These are phyloP conservation scores for Nigrospora osmanthi DNA, from an alignment of 2,329 filamentous ascomycete species.

Conservation along the genomic window DNA sequence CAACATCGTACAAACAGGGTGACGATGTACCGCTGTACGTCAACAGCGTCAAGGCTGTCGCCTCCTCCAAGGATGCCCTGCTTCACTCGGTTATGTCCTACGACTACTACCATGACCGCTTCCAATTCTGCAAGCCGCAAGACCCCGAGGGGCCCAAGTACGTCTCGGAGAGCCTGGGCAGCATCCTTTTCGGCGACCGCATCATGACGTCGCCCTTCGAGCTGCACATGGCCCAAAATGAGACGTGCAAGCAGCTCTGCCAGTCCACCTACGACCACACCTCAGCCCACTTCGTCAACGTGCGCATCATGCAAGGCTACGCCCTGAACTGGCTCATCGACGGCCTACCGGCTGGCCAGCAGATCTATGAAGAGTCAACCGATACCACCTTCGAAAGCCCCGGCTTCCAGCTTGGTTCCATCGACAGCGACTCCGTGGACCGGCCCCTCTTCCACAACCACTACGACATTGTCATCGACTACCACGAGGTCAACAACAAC, in stretches of 20 bases:
- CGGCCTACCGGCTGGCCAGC: conserved; percentile 82
- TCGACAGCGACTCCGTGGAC: conserved; percentile 35
- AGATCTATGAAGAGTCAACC: conserved; percentile 68
- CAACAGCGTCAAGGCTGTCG: conserved; percentile 83
- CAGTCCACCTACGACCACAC: conserved; percentile 53
- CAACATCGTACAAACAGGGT: conserved; percentile 78
- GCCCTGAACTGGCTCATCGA: conserved; percentile 95
- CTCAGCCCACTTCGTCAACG: conserved; percentile 72
- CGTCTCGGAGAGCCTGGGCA: conserved; percentile 84
- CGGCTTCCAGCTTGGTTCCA: conserved; percentile 72
- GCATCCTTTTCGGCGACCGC: conserved; percentile 93
- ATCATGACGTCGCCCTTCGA: conserved; percentile 97
- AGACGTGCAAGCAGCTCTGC: conserved; percentile 80
- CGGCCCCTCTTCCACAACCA: conserved; percentile 76
- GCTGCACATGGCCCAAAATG: conserved; percentile 77
- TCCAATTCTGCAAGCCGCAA: conserved; percentile 80
- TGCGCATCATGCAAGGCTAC: conserved; percentile 75
- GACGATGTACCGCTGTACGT: conserved; percentile 82
- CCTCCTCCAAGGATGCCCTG: conserved; percentile 67
- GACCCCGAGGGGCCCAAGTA: conserved; percentile 57
- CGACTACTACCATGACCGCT: conserved; percentile 87
- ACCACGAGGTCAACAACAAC: conserved; percentile 67
- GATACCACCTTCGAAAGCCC: conserved; percentile 80
- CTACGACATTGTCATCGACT: conserved; percentile 89
- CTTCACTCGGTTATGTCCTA: conserved; percentile 90